phyloP scores from a whole-genome alignment of 1,284 basidiomycete genomes.

The Irpex sp. region DNA sequence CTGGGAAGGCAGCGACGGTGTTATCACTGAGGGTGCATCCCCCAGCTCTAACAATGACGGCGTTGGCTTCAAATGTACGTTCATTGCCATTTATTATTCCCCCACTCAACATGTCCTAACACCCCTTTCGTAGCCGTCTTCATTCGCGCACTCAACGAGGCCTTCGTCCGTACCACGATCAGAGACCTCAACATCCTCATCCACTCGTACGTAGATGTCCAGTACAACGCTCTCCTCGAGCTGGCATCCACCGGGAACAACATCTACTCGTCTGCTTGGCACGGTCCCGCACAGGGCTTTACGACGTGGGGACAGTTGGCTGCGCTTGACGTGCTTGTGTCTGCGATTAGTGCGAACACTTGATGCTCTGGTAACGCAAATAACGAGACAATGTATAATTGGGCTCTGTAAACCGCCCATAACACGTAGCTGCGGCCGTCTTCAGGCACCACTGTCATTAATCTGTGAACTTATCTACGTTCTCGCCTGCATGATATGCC shows the following conservation, averaged over 20 bases:
- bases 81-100: no score
- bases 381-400: no score
- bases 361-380: neutral
- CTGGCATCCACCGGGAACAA: conserved; percentile 38
- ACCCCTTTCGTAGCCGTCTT: conserved; percentile 32
- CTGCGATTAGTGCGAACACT: conserved; percentile 33
- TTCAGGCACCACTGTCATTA: no score
- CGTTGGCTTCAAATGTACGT: conserved; percentile 46
- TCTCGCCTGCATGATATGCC: no score
- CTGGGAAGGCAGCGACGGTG: conserved; percentile 44
- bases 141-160: conserved; percentile 45
- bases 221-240: conserved; percentile 48
- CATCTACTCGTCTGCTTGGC: conserved; percentile 40
- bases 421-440: no score
- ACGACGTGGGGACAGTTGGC: conserved; percentile 47
- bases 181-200: conserved; percentile 35
- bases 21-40: conserved; percentile 48
- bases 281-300: conserved; percentile 39
- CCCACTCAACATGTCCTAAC: no score
- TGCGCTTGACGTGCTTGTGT: conserved; percentile 40
- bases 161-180: conserved; percentile 31
- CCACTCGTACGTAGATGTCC: conserved; percentile 47
- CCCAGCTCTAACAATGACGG: conserved; percentile 38
- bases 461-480: no score
- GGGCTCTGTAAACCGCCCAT: no score